Base-by-base conservation (phyloP, 1,284 basidiomycete genomes). In the Trichosporon sp. region DNA sequence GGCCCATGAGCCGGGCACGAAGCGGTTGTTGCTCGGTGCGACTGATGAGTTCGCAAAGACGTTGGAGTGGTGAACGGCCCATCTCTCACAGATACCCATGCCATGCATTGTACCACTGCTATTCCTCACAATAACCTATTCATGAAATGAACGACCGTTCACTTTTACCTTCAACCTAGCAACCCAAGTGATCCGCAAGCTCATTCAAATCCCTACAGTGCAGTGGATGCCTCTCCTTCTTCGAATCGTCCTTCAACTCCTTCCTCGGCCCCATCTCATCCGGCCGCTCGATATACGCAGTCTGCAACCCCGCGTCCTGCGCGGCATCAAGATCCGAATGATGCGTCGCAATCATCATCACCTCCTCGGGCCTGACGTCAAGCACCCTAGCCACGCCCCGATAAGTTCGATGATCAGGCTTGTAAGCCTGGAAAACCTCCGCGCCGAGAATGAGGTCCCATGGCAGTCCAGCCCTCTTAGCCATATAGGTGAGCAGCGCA, bases 1-100 rank as follows among this genome's bases (percentile, higher is more conserved):
- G 21, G 86, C 91, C 19, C 86, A 88, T 52, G 94, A 97, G 80
- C 78, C 83, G 0, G 89, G 89, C 3, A 94, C 83, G 14, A 81
- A 86, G 27, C 87, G 88, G 76, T 78, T 89, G 59, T 83, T 95
- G 52, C 84, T 58, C 10, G 44, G 33, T 4, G 57, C 34, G 6
- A 54, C 62, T 19, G 58, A 63, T 37, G 49, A 59, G 36, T 63
- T 63, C n/a, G 61, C 33, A 14, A 23, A 19, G 19, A 58, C 58
- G 31, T 31, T 59, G 34, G 29, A 59, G 49, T 63, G 62, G 62
- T 56, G n/a, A n/a, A 59, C 44, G 2, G 4, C 19, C 5, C 40
- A 6, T n/a, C 13, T 16, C 2, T 58, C 14, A 14, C 37, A 19
- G 7, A 31, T 23, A 44, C n/a, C n/a, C n/a, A n/a, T 23, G 19